phyloP scores from a whole-genome alignment of 192 early-diverging fungal genomes.

The Cladochytrium replicatum region DNA sequence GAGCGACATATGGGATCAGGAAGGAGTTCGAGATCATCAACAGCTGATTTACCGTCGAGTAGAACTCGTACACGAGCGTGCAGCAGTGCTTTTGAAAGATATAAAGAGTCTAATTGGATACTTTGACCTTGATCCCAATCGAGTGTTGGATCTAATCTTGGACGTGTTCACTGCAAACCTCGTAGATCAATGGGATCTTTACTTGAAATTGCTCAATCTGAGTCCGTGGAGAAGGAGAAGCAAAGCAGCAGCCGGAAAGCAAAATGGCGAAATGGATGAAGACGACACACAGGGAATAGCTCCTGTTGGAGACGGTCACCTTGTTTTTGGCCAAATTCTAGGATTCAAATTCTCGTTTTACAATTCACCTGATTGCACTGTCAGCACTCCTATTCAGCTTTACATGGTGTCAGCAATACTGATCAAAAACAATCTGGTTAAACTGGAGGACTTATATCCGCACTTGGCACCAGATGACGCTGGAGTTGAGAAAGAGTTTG shows the following conservation, averaged over 20 bases:
- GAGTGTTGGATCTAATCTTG: constrained; percentile 67
- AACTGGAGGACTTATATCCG: constrained; percentile 54
- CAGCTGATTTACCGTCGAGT: constrained; percentile 1
- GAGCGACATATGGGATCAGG: constrained; percentile 7
- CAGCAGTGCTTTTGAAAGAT: constrained; percentile 26
- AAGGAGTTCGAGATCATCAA: constrained; percentile 1
- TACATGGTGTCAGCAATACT: constrained; percentile 46
- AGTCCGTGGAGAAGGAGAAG: constrained; percentile 20
- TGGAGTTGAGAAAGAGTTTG: constrained; percentile 34
- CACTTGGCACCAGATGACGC: constrained; percentile 48
- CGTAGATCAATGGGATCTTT: constrained; percentile 56
- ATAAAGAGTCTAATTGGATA: constrained; percentile 50
- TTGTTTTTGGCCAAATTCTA: constrained; percentile 51
- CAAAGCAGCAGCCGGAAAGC: constrained; percentile 2
- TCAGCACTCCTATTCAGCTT: constrained; percentile 30
- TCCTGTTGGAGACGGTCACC: background rate
- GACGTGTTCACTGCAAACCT: constrained; percentile 67
- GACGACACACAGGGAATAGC: background rate
- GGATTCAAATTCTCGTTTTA: constrained; percentile 65
- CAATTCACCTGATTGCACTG: constrained; percentile 16
- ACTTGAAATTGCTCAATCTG: constrained; percentile 50
- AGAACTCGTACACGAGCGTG: too few relatives aligned
- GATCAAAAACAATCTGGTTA: constrained; percentile 38
- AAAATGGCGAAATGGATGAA: constrained; percentile 3
- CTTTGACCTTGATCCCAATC: constrained; percentile 75